phyloP scores from a whole-genome alignment of 768 basidiomycete genomes.

The Boletellus ananas region DNA sequence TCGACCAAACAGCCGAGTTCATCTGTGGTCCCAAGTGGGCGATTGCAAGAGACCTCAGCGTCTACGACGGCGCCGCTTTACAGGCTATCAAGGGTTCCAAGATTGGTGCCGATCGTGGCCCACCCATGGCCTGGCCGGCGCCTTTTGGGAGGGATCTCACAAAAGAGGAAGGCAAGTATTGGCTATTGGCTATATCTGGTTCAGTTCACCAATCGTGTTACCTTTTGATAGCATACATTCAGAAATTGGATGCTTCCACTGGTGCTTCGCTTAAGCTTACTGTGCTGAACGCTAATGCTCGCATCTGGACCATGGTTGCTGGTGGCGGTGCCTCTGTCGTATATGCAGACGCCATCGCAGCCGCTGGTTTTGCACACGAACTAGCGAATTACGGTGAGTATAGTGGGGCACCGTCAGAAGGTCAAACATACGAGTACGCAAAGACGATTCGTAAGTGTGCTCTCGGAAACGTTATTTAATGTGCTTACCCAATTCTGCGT shows the following conservation, averaged over 20 bases:
- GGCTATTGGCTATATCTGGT: rapidly evolving
- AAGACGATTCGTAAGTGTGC: constrained; percentile 86
- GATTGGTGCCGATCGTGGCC: constrained; percentile 87
- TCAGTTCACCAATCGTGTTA: not conserved
- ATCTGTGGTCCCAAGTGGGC: constrained; percentile 99
- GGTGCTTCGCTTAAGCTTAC: constrained; percentile 98
- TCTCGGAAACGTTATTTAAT: not conserved
- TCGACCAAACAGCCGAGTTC: constrained; percentile 98
- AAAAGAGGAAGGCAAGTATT: constrained; percentile 68
- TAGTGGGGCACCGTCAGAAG: constrained; percentile 96
- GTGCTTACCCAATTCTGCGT: not conserved
- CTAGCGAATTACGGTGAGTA: constrained; percentile 99
- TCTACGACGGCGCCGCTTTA: constrained; percentile 53
- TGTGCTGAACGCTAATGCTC: constrained; percentile 90
- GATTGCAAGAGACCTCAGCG: constrained; percentile 84
- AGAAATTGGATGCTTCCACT: constrained; percentile 94
- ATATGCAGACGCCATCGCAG: constrained; percentile 75
- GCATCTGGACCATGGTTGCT: constrained; percentile 99
- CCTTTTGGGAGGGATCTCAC: constrained; percentile 97
- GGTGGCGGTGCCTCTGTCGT: constrained; percentile 85
- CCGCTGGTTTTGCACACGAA: constrained; percentile 94
- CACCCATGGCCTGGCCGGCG: constrained; percentile 95
- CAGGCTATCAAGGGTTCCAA: constrained; percentile 38
- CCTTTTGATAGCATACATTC: constrained; percentile 72
- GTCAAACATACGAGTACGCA: constrained; percentile 98